Percentiles rank a stretch among this genome's conserved stretches.
Evolutionary conservation across 2,329 filamentous ascomycete species (phyloP).

Genomic region (Penicillium capsulatum): DNA sequence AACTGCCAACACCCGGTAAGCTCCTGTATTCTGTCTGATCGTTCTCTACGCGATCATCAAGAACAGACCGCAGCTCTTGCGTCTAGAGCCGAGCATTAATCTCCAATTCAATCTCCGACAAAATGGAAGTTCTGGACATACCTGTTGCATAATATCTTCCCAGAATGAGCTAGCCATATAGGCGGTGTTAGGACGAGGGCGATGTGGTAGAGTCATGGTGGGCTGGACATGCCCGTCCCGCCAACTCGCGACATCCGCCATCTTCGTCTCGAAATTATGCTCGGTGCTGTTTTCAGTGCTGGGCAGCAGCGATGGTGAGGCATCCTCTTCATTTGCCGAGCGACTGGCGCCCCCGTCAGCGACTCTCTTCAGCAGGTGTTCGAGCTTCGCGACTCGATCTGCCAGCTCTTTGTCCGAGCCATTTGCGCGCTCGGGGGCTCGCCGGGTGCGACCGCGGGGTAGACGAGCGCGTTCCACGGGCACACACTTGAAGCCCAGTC

Average conservation of each 20-base stretch:
- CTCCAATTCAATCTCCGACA: background rate
- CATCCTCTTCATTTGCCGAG: background rate
- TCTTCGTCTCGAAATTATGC: conserved; percentile 5
- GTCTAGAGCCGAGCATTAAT: conserved; percentile 11
- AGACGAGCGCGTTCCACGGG: conserved; percentile 32
- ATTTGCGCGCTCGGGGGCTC: conserved; percentile 9
- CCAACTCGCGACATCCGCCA: conserved; percentile 7
- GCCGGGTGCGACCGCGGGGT: conserved; percentile 30
- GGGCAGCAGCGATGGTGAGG: background rate
- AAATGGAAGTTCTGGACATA: conserved; percentile 7
- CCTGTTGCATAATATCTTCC: conserved; percentile 26
- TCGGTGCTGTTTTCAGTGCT: conserved; percentile 2
- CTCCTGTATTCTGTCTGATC: conserved; percentile 8
- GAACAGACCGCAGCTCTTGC: conserved; percentile 19
- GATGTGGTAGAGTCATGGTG: conserved; percentile 4
- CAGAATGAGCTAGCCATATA: conserved; percentile 25
- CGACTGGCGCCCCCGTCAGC: conserved; percentile 9
- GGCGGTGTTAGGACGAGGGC: conserved; percentile 12
- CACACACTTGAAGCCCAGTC: conserved; percentile 24
- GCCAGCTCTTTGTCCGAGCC: conserved; percentile 16
- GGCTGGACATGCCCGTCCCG: conserved; percentile 4
- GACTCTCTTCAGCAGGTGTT: conserved; percentile 20
- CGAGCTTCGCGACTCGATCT: conserved; percentile 25
- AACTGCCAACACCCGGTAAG: conserved; percentile 9
- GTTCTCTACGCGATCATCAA: conserved; percentile 19